Conservation (phyloP, 2,329 filamentous ascomycete species). For the Exophiala mesophila region DNA sequence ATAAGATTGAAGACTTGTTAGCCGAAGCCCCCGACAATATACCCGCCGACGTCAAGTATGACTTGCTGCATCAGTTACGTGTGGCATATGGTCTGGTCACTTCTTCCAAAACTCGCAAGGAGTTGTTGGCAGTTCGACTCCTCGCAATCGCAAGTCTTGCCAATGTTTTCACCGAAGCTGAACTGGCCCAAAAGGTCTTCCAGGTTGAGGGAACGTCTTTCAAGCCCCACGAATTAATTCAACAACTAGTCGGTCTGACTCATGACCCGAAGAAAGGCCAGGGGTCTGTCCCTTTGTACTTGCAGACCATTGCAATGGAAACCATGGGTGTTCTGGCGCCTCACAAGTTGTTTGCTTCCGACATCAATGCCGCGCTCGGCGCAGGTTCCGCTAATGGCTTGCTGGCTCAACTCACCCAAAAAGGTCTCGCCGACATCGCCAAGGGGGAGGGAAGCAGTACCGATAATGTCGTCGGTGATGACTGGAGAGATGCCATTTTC, state of each 20-base stretch:
- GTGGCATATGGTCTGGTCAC: slow-evolving; percentile 73
- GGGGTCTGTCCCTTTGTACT: slow-evolving; percentile 62
- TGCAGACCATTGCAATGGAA: slow-evolving; percentile 77
- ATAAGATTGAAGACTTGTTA: slow-evolving; percentile 35
- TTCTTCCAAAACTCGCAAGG: slow-evolving; percentile 62
- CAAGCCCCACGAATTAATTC: slow-evolving; percentile 79
- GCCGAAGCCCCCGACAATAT: slow-evolving; percentile 54
- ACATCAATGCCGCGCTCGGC: slow-evolving; percentile 85
- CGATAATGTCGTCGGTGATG: slow-evolving; percentile 64
- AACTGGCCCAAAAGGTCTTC: slow-evolving; percentile 81
- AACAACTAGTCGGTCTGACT: slow-evolving; percentile 87
- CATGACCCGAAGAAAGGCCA: slow-evolving; percentile 72
- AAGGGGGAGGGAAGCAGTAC: slow-evolving; percentile 53
- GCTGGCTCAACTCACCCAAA: slow-evolving; percentile 85
- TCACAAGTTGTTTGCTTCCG: slow-evolving; percentile 68
- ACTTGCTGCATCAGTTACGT: slow-evolving; percentile 76
- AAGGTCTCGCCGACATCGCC: slow-evolving; percentile 78
- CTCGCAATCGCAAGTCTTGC: slow-evolving; percentile 86
- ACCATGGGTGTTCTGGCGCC: slow-evolving; percentile 81
- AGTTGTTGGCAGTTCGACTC: slow-evolving; percentile 73
- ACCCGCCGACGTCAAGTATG: slow-evolving; percentile 70
- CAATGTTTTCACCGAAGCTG: slow-evolving; percentile 76
- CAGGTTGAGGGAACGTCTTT: slow-evolving; percentile 87
- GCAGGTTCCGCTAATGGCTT: slow-evolving; percentile 96
- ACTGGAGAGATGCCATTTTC: slow-evolving; percentile 88